These are phyloP conservation scores for Hygrophorus pudorinus DNA, from an alignment of 768 basidiomycete genomes.

Conservation along the genomic window DNA sequence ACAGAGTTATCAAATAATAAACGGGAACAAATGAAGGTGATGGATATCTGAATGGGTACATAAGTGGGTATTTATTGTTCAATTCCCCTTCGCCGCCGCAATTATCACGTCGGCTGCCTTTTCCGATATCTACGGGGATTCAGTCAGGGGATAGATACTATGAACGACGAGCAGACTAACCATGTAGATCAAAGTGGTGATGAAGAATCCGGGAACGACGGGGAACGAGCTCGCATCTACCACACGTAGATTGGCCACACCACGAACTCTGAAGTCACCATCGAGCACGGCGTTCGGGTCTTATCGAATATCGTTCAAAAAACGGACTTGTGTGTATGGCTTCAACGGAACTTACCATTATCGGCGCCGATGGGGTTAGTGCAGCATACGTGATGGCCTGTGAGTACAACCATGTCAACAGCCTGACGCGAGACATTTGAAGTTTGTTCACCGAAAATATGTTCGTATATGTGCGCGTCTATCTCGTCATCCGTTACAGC, in stretches of 20 bases:
- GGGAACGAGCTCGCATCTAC: conserved; percentile 23
- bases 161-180: conserved; percentile 8
- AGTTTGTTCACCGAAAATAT: conserved; percentile 14
- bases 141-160: background rate
- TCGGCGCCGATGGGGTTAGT: conserved; percentile 20
- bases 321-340: background rate
- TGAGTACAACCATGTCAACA: background rate
- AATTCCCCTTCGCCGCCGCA: conserved; percentile 9
- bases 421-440: too few relatives aligned
- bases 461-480: conserved; percentile 16
- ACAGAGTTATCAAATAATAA: too few relatives aligned
- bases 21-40: too few relatives aligned
- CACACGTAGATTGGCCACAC: conserved; percentile 20
- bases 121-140: conserved; percentile 17
- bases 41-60: too few relatives aligned
- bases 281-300: conserved; percentile 21
- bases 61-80: background rate
- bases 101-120: conserved; percentile 22
- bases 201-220: conserved; percentile 22
- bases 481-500: conserved; percentile 15
- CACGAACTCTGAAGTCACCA: conserved; percentile 20
- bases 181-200: conserved; percentile 23
- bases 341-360: conserved; percentile 11
- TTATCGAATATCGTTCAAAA: conserved; percentile 3
- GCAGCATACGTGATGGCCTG: conserved; percentile 23